These are phyloP conservation scores for Trifolium dubium DNA, from an alignment of 306 rosid species.

Conservation along the genomic window DNA sequence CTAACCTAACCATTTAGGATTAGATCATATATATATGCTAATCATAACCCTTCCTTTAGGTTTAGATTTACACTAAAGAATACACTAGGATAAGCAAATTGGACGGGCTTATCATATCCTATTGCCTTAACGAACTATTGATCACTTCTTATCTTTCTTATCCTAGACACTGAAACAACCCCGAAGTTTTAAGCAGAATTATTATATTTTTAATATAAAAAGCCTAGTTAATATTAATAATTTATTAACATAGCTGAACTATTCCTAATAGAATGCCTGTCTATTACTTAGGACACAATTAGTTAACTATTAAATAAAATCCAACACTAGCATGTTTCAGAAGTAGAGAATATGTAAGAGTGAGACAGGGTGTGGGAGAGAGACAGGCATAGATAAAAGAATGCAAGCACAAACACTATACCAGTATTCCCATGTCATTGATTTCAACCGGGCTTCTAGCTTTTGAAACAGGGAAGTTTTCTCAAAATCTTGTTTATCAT, in stretches of 20 bases:
- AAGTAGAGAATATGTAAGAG: slow-evolving; percentile 16
- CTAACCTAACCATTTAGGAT: too few species aligned
- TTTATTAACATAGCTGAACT: background rate
- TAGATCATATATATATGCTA: background rate
- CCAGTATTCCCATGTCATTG: slow-evolving; percentile 95
- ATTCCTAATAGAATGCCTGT: background rate
- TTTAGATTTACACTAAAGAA: background rate
- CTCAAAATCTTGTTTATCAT: slow-evolving; percentile 97
- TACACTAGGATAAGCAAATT: background rate
- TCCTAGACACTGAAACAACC: slow-evolving; percentile 2
- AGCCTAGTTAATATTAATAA: background rate
- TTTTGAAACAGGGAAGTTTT: slow-evolving; percentile 84
- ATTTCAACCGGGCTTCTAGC: slow-evolving; percentile 84
- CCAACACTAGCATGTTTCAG: slow-evolving; percentile 2
- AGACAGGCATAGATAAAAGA: slow-evolving; percentile 23
- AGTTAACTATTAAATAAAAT: slow-evolving; percentile 30
- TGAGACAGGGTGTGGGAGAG: background rate
- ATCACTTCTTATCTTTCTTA: background rate
- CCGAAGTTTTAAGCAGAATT: background rate
- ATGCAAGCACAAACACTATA: slow-evolving; percentile 41
- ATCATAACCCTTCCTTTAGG: slow-evolving; percentile 1
- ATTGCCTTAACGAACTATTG: background rate
- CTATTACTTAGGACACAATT: slow-evolving; percentile 6
- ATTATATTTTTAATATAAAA: background rate
- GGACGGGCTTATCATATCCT: background rate